phyloP scores from a whole-genome alignment of 345 rosid genomes.

The Jatropha curcas region DNA sequence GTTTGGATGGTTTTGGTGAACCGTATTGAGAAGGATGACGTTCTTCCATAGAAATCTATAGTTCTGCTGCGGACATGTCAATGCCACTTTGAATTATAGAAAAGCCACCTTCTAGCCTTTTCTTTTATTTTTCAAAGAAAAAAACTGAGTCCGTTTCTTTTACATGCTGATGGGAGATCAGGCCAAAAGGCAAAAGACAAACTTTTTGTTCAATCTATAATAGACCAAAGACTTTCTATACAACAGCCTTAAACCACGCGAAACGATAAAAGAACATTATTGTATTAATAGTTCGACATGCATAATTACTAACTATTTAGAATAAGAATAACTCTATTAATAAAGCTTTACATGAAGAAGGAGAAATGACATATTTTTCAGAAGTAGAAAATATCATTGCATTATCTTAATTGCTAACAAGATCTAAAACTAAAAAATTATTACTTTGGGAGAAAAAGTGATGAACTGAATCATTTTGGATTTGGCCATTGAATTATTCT shows the following conservation, averaged over 20 bases:
- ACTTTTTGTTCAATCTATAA: too few relatives aligned
- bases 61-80: too few relatives aligned
- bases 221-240: neutral
- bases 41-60: neutral
- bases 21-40: too few relatives aligned
- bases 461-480: neutral
- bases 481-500: constrained; percentile 7
- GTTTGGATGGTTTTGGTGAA: too few relatives aligned
- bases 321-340: neutral
- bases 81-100: neutral
- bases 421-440: too few relatives aligned
- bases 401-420: too few relatives aligned
- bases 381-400: too few relatives aligned
- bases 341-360: neutral
- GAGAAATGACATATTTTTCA: neutral
- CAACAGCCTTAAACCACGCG: constrained; percentile 1
- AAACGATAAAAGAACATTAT: neutral
- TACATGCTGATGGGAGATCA: neutral
- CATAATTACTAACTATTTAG: neutral
- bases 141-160: neutral
- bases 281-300: neutral
- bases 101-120: neutral
- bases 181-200: neutral
- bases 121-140: too few relatives aligned
- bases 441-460: too few relatives aligned